A percentile compares a stretch with the other conserved stretches of the same genome.
phyloP scores from a whole-genome alignment of 306 rosid species.

The Elaeagnus macrophylla region DNA sequence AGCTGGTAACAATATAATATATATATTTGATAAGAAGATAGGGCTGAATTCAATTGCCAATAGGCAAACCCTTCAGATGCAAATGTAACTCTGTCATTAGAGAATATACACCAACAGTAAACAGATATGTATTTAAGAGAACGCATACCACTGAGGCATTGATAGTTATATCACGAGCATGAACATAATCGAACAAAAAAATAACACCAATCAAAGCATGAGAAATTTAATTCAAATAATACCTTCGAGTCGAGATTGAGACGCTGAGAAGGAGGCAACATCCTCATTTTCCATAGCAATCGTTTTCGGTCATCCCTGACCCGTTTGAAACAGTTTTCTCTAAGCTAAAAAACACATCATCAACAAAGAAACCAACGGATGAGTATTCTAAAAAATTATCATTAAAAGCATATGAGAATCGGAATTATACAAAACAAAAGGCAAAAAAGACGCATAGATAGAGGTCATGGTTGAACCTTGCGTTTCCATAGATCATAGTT shows the following conservation, averaged over 20 bases:
- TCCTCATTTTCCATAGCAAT: conserved; percentile 68
- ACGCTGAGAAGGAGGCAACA: conserved; percentile 24
- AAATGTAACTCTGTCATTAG: too few species aligned
- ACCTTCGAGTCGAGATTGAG: conserved; percentile 32
- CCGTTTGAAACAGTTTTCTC: conserved; percentile 69
- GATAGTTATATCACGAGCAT: neutral
- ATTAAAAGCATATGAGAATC: neutral
- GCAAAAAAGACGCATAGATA: neutral
- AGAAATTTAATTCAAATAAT: neutral
- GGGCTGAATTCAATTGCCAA: neutral
- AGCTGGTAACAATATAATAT: too few species aligned
- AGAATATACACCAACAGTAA: neutral
- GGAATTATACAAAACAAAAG: neutral
- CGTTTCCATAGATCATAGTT: conserved; percentile 50
- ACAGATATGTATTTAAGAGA: neutral
- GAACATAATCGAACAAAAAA: neutral
- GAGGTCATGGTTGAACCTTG: conserved; percentile 29
- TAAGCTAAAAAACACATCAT: conserved; percentile 32
- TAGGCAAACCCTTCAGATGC: neutral
- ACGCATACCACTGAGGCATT: neutral
- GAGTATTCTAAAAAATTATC: neutral
- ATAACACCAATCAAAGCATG: neutral
- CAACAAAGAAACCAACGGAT: neutral
- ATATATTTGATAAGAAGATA: too few species aligned
- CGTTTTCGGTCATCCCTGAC: conserved; percentile 63